Conservation (phyloP, 768 basidiomycete genomes). For the Cystoderma amianthinum region DNA sequence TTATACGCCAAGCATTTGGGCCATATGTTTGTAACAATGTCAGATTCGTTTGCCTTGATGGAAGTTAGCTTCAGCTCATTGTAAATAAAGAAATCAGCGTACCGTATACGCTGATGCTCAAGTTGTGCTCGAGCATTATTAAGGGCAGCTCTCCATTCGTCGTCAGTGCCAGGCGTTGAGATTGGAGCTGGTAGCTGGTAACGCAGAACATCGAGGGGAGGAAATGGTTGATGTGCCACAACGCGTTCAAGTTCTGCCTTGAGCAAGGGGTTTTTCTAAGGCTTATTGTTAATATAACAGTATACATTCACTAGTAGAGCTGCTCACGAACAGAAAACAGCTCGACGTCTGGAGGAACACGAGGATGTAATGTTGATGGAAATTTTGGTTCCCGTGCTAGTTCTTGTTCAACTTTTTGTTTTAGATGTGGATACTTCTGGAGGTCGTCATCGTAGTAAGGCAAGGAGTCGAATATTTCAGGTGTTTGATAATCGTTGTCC, state of each 20-base stretch:
- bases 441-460: constrained; percentile 96
- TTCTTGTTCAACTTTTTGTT: constrained; percentile 72
- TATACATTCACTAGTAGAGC: constrained; percentile 2
- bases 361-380: constrained; percentile 57
- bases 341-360: constrained; percentile 56
- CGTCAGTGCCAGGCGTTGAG: constrained; percentile 55
- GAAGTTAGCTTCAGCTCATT: constrained; percentile 6
- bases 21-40: constrained; percentile 82
- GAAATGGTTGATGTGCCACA: constrained; percentile 58
- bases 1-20: constrained; percentile 85
- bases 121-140: constrained; percentile 77
- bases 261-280: constrained; percentile 61
- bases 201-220: constrained; percentile 62
- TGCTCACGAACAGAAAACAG: constrained; percentile 64
- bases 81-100: constrained; percentile 9
- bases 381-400: constrained; percentile 64
- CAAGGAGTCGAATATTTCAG: constrained; percentile 70
- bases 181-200: constrained; percentile 71
- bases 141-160: constrained; percentile 70
- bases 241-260: constrained; percentile 71
- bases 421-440: constrained; percentile 63
- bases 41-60: constrained; percentile 70
- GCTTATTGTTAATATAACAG: background rate
- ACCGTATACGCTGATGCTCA: constrained; percentile 83
- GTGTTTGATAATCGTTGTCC: constrained; percentile 11